Conservation (phyloP, 768 basidiomycete genomes). For the Mycena filopes region DNA sequence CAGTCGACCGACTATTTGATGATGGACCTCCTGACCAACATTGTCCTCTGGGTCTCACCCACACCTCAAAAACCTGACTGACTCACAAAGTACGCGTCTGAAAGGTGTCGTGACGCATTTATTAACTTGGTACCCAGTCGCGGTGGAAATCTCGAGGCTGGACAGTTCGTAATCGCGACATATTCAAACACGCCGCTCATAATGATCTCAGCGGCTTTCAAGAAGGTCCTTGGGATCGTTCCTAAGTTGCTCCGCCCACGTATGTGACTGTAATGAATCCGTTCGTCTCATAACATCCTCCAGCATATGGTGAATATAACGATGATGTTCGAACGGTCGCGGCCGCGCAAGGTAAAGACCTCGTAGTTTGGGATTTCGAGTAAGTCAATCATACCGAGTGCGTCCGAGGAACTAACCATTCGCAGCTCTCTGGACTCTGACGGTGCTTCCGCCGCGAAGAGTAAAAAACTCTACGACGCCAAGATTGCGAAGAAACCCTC, state of each 20-base stretch:
- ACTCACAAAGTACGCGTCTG: slow-evolving; percentile 24
- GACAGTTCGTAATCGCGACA: not conserved
- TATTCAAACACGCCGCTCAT: no score
- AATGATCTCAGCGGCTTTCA: slow-evolving; percentile 34
- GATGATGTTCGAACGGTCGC: slow-evolving; percentile 29
- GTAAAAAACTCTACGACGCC: slow-evolving; percentile 43
- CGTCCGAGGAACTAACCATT: not conserved
- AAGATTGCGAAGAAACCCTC: slow-evolving; percentile 42
- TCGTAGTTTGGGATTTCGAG: slow-evolving; percentile 39
- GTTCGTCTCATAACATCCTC: not conserved
- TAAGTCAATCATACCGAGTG: not conserved
- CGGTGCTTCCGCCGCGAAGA: slow-evolving; percentile 47
- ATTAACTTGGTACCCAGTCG: slow-evolving; percentile 3
- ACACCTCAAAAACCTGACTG: slow-evolving; percentile 33
- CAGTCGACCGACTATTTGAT: no score
- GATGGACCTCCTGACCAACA: no score
- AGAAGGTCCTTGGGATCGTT: slow-evolving; percentile 35
- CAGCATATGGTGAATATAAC: slow-evolving; percentile 35
- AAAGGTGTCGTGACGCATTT: not conserved
- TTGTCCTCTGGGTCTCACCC: slow-evolving; percentile 34
- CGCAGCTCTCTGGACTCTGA: slow-evolving; percentile 52
- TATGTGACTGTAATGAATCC: not conserved
- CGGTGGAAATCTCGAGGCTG: slow-evolving; percentile 9
- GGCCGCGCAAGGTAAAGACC: slow-evolving; percentile 10
- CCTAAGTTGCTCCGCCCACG: slow-evolving; percentile 43